Conservation (phyloP, 2,329 filamentous ascomycete species). For the Aspergillus fructus region DNA sequence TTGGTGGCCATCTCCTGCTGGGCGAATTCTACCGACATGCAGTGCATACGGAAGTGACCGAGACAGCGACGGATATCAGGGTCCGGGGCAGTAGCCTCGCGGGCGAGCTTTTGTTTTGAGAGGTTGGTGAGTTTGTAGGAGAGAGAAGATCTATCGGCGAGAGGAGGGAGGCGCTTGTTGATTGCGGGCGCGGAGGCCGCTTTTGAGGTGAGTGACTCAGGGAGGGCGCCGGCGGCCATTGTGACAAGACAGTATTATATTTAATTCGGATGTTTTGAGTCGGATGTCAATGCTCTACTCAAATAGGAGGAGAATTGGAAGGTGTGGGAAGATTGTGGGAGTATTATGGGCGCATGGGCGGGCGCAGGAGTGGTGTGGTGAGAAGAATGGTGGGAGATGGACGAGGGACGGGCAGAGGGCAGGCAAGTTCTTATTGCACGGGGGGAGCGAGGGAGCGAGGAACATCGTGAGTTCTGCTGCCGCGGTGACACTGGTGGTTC, state of each 20-base stretch:
- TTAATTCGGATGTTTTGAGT: neutral
- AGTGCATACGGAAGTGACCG: slow-evolving; percentile 35
- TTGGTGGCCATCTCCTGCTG: slow-evolving; percentile 37
- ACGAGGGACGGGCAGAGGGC: slow-evolving; percentile 1
- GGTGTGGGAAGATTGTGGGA: neutral
- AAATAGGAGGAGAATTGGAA: neutral
- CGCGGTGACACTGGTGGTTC: neutral
- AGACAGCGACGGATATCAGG: slow-evolving; percentile 37
- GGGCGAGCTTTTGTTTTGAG: slow-evolving; percentile 36
- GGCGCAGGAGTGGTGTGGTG: slow-evolving; percentile 1
- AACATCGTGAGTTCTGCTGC: neutral
- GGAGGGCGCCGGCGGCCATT: slow-evolving; percentile 26
- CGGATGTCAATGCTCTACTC: neutral
- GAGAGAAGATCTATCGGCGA: slow-evolving; percentile 35
- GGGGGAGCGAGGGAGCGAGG: slow-evolving; percentile 5
- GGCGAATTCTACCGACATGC: slow-evolving; percentile 33
- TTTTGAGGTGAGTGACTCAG: slow-evolving; percentile 18
- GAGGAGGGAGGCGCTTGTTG: slow-evolving; percentile 36
- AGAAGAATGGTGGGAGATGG: neutral
- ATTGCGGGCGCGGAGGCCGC: slow-evolving; percentile 25
- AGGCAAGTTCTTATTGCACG: neutral
- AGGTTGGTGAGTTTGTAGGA: slow-evolving; percentile 37
- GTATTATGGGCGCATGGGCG: neutral
- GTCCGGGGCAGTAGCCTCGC: slow-evolving; percentile 35
- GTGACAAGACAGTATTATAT: neutral